phyloP scores from a whole-genome alignment of 2,329 filamentous ascomycete species.

The Ascochyta koolunga region DNA sequence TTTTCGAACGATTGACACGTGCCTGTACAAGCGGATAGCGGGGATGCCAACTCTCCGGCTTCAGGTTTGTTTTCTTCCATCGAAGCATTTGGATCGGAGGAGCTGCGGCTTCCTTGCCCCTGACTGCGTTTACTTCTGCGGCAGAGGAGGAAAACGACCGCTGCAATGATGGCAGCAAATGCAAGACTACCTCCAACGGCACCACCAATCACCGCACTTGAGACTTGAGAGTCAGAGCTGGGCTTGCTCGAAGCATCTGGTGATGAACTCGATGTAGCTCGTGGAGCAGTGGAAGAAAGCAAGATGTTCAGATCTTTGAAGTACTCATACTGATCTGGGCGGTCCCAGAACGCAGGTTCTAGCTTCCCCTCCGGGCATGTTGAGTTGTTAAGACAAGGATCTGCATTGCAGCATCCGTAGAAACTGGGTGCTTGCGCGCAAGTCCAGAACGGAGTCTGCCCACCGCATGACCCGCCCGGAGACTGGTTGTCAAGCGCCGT shows the following conservation, averaged over 20 bases:
- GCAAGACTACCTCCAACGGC: constrained; percentile 7
- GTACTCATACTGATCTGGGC: constrained; percentile 20
- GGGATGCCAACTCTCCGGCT: neutral
- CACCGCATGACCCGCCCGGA: constrained; percentile 35
- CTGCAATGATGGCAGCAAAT: neutral
- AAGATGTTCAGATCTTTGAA: constrained; percentile 17
- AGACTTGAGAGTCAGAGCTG: neutral
- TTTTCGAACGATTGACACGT: neutral
- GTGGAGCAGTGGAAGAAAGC: constrained; percentile 9
- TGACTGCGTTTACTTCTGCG: neutral
- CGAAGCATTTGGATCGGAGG: neutral
- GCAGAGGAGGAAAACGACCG: constrained; percentile 7
- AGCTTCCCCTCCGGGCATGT: constrained; percentile 36
- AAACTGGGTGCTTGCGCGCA: constrained; percentile 40
- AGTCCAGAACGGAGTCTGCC: constrained; percentile 40
- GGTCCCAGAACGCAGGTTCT: constrained; percentile 21
- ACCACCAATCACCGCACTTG: constrained; percentile 5
- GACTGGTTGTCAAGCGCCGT: constrained; percentile 34
- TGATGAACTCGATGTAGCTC: neutral
- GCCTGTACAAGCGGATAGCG: constrained; percentile 3
- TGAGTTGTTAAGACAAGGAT: constrained; percentile 40
- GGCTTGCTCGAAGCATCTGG: neutral
- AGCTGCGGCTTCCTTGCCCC: neutral
- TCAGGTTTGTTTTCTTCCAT: constrained; percentile 4
- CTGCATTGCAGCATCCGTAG: constrained; percentile 44